Evolutionary conservation across 2,329 filamentous ascomycete genomes (phyloP).

Genomic region (Neurospora sp.): DNA sequence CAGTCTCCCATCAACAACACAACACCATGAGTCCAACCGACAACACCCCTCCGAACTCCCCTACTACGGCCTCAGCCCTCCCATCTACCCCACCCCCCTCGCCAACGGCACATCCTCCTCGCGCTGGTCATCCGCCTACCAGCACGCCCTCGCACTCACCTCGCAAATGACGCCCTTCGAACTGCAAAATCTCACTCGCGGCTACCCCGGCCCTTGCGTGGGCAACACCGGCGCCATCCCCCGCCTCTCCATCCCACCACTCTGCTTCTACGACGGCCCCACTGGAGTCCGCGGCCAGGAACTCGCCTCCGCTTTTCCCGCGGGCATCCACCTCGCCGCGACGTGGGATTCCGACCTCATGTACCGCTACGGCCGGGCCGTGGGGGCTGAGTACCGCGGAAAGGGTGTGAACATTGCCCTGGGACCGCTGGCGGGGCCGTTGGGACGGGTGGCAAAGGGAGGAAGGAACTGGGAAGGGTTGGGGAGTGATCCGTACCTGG

Average conservation of each 20-base stretch:
- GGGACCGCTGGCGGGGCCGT: constrained; percentile 44
- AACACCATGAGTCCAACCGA: background rate
- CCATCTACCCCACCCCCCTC: constrained; percentile 24
- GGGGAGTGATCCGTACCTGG: constrained; percentile 24
- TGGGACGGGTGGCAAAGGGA: constrained; percentile 52
- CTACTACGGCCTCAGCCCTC: constrained; percentile 25
- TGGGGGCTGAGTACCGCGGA: constrained; percentile 56
- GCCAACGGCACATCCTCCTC: constrained; percentile 20
- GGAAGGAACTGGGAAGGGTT: constrained; percentile 51
- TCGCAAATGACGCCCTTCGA: constrained; percentile 29
- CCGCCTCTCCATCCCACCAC: constrained; percentile 30
- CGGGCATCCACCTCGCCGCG: constrained; percentile 58
- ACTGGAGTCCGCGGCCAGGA: constrained; percentile 24
- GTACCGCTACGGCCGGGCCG: constrained; percentile 53
- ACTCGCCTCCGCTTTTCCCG: constrained; percentile 43
- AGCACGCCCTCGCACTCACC: constrained; percentile 25
- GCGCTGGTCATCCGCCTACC: constrained; percentile 27
- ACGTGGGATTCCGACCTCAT: constrained; percentile 61
- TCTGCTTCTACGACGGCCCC: constrained; percentile 36
- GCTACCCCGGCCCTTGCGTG: constrained; percentile 22
- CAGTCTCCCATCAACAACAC: background rate
- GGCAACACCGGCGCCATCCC: constrained; percentile 24
- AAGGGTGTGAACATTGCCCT: constrained; percentile 65
- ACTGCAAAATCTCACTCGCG: constrained; percentile 30
- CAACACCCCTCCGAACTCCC: constrained; percentile 19